Conservation (phyloP, 2,329 filamentous ascomycete genomes). For the Botrytis medusae region DNA sequence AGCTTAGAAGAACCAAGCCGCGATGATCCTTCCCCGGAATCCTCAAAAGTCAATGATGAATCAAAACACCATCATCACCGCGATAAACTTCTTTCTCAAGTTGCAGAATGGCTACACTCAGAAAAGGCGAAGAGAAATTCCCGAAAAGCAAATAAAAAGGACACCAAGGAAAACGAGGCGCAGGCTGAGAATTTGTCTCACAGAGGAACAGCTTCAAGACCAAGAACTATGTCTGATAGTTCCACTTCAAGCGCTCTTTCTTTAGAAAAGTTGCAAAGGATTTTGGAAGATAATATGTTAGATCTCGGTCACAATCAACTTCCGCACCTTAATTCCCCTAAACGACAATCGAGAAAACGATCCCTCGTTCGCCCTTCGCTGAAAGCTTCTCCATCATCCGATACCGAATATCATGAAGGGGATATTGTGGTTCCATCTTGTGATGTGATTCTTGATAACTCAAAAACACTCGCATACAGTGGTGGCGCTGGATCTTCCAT, state of each 20-base stretch:
- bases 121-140: conserved; percentile 69
- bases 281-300: conserved; percentile 66
- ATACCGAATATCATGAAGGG: conserved; percentile 82
- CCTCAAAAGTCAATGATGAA: conserved; percentile 21
- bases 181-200: conserved; percentile 20
- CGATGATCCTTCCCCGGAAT: conserved; percentile 20
- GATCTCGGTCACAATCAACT: conserved; percentile 39
- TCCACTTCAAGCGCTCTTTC: conserved; percentile 71
- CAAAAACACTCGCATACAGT: conserved; percentile 80
- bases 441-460: conserved; percentile 83
- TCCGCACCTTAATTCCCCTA: conserved; percentile 31
- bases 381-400: conserved; percentile 61
- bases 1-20: conserved; percentile 33
- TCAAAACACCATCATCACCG: conserved; percentile 37
- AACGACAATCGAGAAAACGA: conserved; percentile 28
- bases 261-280: conserved; percentile 77
- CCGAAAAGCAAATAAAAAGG: conserved; percentile 49
- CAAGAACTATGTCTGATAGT: conserved; percentile 55
- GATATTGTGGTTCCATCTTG: conserved; percentile 81
- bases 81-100: conserved; percentile 66
- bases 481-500: conserved; percentile 45
- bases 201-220: conserved; percentile 27
- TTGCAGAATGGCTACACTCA: conserved; percentile 79
- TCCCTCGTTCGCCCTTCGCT: conserved; percentile 27
- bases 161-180: conserved; percentile 26